Evolutionary conservation across 2,329 filamentous ascomycete species (phyloP), one percentile per base, ranked within the genome.

Genomic region (Ophiocordyceps camponoti-leonardi): DNA sequence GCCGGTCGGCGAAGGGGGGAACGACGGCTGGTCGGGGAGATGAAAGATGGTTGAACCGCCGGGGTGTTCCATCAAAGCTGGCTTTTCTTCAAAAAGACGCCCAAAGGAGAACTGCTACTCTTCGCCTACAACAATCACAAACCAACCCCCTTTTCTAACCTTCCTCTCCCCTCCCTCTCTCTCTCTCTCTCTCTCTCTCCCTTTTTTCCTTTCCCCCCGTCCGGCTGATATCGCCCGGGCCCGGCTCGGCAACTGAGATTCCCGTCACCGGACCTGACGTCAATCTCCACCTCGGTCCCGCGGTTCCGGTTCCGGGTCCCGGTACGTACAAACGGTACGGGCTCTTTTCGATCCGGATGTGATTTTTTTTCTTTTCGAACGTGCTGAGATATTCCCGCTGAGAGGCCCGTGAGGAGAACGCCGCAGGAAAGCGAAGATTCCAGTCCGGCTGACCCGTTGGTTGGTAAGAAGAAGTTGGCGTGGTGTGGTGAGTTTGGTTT

Each of bases 41-140:
- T 82, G 77, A 65, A 81, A 78, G 53, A 86, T 78, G 58, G 79
- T 75, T 52, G 81, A 74, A 56, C 79, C 73, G 41, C 75, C 73
- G 48, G 84, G 83, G 59, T 87, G 83, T 58, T 88, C 83, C 57
- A 86, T 72, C 64, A 86, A 81, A 50, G 84, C 82, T 55, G 83
- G 81, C 83, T 87, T 31, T 35, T 13, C 5, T n/a, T n/a, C n/a
- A n/a, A n/a, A n/a, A n/a, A 23, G 22, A 23, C n/a, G n/a, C n/a
- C n/a, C n/a, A 23, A 23, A 23, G 22, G 22, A 23, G 6, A 23
- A 23, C n/a, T n/a, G n/a, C n/a, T n/a, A n/a, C n/a, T n/a, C n/a
- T n/a, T n/a, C n/a, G n/a, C n/a, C n/a, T n/a, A n/a, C n/a, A n/a
- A n/a, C n/a, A n/a, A n/a, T n/a, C n/a, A n/a, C n/a, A 23, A 23